phyloP scores from a whole-genome alignment of 345 rosid genomes.

The Salix dunnii region DNA sequence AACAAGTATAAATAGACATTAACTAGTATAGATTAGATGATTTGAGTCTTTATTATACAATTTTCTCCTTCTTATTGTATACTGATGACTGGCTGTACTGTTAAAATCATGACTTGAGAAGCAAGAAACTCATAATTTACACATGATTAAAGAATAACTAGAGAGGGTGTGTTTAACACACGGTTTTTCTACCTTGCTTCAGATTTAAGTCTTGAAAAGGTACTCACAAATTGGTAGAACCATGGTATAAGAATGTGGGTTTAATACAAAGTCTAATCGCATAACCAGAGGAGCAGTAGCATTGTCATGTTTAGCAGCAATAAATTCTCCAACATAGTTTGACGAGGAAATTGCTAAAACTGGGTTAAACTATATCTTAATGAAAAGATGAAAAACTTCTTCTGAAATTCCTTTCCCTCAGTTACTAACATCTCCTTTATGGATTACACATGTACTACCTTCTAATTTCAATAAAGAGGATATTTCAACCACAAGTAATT shows the following conservation, averaged over 20 bases:
- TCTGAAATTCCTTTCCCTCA: neutral
- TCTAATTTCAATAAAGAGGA: neutral
- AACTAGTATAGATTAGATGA: neutral
- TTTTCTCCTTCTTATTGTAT: neutral
- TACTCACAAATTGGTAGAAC: neutral
- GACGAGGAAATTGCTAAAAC: neutral
- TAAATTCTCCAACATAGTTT: neutral
- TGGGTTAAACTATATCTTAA: neutral
- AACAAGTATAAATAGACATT: neutral
- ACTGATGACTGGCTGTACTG: neutral
- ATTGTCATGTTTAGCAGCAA: neutral
- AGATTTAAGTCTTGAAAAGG: neutral
- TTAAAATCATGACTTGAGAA: neutral
- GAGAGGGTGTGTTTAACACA: neutral
- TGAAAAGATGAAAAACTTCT: neutral
- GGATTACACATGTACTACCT: neutral
- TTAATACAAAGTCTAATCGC: neutral
- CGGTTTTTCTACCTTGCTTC: neutral
- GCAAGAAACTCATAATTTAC: conserved; percentile 1
- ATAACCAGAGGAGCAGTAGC: neutral
- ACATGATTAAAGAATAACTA: neutral
- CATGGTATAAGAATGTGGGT: neutral
- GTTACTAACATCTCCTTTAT: neutral
- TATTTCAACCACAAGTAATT: neutral
- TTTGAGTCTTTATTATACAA: neutral